Evolutionary conservation across 768 basidiomycete genomes (phyloP).

Genomic region (Macrolepiota albuminosa): DNA sequence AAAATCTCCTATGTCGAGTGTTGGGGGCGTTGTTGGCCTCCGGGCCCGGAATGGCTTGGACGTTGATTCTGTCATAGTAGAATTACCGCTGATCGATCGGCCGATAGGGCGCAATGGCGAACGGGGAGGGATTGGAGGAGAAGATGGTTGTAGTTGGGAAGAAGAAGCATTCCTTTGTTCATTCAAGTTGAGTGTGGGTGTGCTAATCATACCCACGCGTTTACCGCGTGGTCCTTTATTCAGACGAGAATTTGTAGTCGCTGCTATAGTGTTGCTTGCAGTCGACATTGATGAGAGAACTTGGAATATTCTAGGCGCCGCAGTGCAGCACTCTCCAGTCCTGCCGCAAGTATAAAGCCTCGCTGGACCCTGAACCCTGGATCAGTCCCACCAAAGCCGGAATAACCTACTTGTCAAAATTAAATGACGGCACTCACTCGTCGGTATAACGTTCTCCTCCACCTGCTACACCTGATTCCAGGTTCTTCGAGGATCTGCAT

Average conservation of each 20-base stretch:
- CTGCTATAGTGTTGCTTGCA: constrained; percentile 6
- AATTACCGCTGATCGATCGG: constrained; percentile 20
- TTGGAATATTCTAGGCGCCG: constrained; percentile 9
- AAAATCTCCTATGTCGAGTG: constrained; percentile 21
- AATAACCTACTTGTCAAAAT: not conserved
- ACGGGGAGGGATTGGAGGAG: constrained; percentile 28
- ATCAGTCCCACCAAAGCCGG: constrained; percentile 4
- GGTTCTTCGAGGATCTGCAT: constrained; percentile 2
- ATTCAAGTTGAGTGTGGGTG: constrained; percentile 26
- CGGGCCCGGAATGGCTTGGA: constrained; percentile 10
- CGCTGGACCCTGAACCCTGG: constrained; percentile 4
- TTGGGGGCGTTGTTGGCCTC: constrained; percentile 19
- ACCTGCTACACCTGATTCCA: not conserved
- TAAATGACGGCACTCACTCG: not conserved
- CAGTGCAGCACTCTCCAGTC: constrained; percentile 6
- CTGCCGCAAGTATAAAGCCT: not conserved
- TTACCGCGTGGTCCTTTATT: constrained; percentile 31
- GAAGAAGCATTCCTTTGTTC: constrained; percentile 19
- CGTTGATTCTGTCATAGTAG: constrained; percentile 9
- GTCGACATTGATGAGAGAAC: constrained; percentile 11
- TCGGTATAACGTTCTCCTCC: not conserved
- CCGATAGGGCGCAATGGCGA: constrained; percentile 33
- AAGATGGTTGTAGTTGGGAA: constrained; percentile 22
- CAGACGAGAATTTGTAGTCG: not conserved
- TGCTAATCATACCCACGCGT: constrained; percentile 39